These are phyloP conservation scores for Hypsizygus ulmarius DNA, from an alignment of 1,284 basidiomycete species.

Conservation along the genomic window DNA sequence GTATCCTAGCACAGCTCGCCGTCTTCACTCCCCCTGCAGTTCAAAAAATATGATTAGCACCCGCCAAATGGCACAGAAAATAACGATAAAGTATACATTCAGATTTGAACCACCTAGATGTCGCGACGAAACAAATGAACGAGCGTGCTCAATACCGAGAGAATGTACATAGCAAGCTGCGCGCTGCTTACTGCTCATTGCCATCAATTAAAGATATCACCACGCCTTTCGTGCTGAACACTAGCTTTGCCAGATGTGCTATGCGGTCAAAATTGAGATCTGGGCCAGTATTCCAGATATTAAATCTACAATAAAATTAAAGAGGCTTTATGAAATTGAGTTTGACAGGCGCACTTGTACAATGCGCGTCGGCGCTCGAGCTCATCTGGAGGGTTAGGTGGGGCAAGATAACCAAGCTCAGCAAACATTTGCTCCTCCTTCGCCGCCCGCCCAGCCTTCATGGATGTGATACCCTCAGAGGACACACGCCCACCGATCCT, in stretches of 20 bases:
- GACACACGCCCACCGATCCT: slow-evolving; percentile 38
- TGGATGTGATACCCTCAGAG: slow-evolving; percentile 28
- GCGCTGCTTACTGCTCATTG: slow-evolving; percentile 63
- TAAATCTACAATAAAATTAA: slow-evolving; percentile 52
- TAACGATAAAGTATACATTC: slow-evolving; percentile 49
- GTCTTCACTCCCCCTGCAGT: slow-evolving; percentile 59
- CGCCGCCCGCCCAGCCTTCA: slow-evolving; percentile 44
- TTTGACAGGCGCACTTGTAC: slow-evolving; percentile 54
- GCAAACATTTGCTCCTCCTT: slow-evolving; percentile 59
- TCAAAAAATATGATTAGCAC: neutral
- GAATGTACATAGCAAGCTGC: neutral
- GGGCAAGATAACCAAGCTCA: slow-evolving; percentile 70
- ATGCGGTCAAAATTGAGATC: slow-evolving; percentile 94
- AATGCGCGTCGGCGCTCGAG: slow-evolving; percentile 75
- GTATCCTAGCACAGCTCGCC: slow-evolving; percentile 54
- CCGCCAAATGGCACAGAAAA: neutral
- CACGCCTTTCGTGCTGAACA: slow-evolving; percentile 89
- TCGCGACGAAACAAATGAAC: neutral
- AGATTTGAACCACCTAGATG: slow-evolving; percentile 75
- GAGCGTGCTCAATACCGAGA: slow-evolving; percentile 9
- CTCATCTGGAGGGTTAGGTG: slow-evolving; percentile 82
- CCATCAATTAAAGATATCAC: slow-evolving; percentile 81
- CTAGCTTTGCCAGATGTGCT: slow-evolving; percentile 84
- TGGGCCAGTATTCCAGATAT: slow-evolving; percentile 80
- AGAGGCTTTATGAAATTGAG: neutral